Percentiles rank a stretch among this genome's conserved stretches.
Evolutionary conservation across 495 filamentous ascomycete genomes (phyloP).

Genomic region (Aspergillus avenaceus): DNA sequence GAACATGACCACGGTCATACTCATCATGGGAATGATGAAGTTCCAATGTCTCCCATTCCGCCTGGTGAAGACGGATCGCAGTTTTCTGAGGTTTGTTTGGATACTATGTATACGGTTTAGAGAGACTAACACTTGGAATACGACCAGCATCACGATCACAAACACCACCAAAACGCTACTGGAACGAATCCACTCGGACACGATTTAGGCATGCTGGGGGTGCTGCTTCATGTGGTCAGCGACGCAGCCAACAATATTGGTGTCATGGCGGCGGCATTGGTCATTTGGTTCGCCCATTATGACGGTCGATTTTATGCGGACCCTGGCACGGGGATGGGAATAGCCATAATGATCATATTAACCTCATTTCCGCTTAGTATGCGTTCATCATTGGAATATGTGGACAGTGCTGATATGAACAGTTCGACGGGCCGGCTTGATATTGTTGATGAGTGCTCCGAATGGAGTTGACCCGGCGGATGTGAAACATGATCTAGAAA

Average conservation of each 20-base stretch:
- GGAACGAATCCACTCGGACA: slow-evolving; percentile 13
- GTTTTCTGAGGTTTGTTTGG: not conserved
- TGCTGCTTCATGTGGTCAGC: slow-evolving; percentile 46
- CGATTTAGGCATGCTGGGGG: slow-evolving; percentile 45
- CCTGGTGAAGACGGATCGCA: not conserved
- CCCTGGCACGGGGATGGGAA: slow-evolving; percentile 42
- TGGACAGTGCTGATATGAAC: not conserved
- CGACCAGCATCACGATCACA: slow-evolving; percentile 43
- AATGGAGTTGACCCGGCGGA: slow-evolving; percentile 69
- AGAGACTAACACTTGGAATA: slow-evolving; percentile 30
- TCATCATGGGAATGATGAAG: slow-evolving; percentile 13
- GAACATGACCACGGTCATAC: slow-evolving; percentile 22
- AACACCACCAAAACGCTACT: slow-evolving; percentile 42
- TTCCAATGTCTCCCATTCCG: not conserved
- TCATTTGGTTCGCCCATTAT: slow-evolving; percentile 40
- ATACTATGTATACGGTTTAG: slow-evolving; percentile 9
- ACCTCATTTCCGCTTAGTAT: slow-evolving; percentile 39
- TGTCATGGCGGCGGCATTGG: slow-evolving; percentile 41
- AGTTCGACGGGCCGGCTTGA: slow-evolving; percentile 43
- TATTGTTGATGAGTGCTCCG: slow-evolving; percentile 82
- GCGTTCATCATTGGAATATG: not conserved
- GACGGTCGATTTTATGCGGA: slow-evolving; percentile 45
- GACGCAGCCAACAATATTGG: slow-evolving; percentile 49
- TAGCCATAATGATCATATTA: slow-evolving; percentile 39
- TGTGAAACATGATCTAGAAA: slow-evolving; percentile 67